Evolutionary conservation across 2,329 filamentous ascomycete species (phyloP), one percentile per base, ranked within the genome.

Genomic region (Neophaeococcomyces aloes): DNA sequence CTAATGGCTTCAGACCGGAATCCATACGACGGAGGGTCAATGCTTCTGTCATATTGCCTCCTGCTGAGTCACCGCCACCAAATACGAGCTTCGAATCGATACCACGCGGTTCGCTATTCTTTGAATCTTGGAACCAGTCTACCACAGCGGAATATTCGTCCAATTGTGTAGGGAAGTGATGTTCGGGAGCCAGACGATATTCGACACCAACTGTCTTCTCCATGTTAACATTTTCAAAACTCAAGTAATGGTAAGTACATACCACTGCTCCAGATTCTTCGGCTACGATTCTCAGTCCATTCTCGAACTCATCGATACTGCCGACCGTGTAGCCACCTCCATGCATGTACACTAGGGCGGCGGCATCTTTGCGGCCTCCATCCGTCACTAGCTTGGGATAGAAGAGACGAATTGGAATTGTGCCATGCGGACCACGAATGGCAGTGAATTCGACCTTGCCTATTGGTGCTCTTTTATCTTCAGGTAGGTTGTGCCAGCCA

Each of bases 311-410:
- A 36, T 65, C 57, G 7, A 63, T 59, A 14, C 52, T 55, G 13
- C 62, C 61, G 19, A 65, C 56, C 1, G 61, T 63, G 49, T 63
- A 65, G 1, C 62, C 61, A 7, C 61, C 61, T 7, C 62, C 59
- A 42, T 65, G 63, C 43, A 65, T 59, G 45, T 65, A 63, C 3
- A 64, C 57, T 13, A 64, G 47, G 3, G 58, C 60, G 21, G 56
- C 50, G 25, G 46, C 48, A 41, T 57, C 61, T 53, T 27, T 27
- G 5, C 5, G 23, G 10, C 10, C 10, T 27, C 23, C 23, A 5
- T 27, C 23, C 5, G 10, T 27, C 23, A 27, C 10, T 6, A 10
- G 5, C 23, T 27, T 27, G 10, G 23, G 23, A 27, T 27, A 27
- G 23, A 27, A 27, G 23, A 27, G 23, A 6, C 23, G 23, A n/a